These are phyloP conservation scores for Acrocalymma vagum DNA, from an alignment of 2,329 filamentous ascomycete genomes.

Conservation along the genomic window DNA sequence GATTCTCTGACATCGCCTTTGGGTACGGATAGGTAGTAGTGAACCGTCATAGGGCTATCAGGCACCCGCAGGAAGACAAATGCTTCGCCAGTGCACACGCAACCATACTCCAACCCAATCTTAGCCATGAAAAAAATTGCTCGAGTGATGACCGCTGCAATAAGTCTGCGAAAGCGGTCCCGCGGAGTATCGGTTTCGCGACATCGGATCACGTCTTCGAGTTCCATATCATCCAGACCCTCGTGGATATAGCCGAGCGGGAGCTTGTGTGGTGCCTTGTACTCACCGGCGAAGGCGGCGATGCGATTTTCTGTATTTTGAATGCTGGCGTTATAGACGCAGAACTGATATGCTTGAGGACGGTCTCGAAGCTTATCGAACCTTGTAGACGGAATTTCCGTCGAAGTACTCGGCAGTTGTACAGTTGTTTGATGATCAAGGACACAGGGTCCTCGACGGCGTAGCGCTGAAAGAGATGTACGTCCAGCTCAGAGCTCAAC, in stretches of 20 bases:
- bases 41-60: conserved; percentile 33
- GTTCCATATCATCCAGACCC: conserved; percentile 53
- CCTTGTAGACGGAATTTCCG: conserved; percentile 19
- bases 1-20: conserved; percentile 34
- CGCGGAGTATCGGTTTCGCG: conserved; percentile 43
- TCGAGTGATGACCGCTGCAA: conserved; percentile 55
- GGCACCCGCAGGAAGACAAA: conserved; percentile 54
- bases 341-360: conserved; percentile 43
- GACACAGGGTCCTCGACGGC: conserved; percentile 20
- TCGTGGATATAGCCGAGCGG: conserved; percentile 51
- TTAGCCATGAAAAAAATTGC: conserved; percentile 61
- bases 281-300: conserved; percentile 48
- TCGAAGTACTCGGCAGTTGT: conserved; percentile 11
- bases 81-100: conserved; percentile 53
- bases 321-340: conserved; percentile 37
- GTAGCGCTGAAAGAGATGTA: conserved; percentile 19
- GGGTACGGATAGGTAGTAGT: conserved; percentile 42
- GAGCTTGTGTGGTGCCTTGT: conserved; percentile 60
- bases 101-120: conserved; percentile 53
- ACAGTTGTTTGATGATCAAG: conserved; percentile 16
- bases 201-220: conserved; percentile 48
- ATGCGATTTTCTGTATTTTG: conserved; percentile 15
- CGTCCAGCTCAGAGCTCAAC: conserved; percentile 23
- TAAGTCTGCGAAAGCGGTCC: conserved; percentile 46
- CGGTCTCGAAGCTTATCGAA: conserved; percentile 23